phyloP scores from a whole-genome alignment of 2,329 filamentous ascomycete species.

The Aspergillus sp. region DNA sequence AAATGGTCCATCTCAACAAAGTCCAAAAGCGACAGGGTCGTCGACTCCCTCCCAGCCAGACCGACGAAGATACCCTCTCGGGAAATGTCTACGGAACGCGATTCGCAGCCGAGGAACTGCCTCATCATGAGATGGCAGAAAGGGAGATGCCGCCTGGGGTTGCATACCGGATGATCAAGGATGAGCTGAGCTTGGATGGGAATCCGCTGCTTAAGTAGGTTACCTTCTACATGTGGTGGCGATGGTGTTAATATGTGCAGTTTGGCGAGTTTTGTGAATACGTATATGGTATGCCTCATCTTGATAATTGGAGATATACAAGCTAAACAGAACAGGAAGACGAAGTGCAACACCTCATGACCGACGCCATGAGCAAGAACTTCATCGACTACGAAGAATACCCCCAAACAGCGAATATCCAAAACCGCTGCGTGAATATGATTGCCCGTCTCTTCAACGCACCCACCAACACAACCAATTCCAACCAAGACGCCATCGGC shows the following conservation, averaged over 20 bases:
- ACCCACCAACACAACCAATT: slow-evolving; percentile 46
- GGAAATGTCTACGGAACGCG: slow-evolving; percentile 80
- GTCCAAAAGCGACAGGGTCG: slow-evolving; percentile 25
- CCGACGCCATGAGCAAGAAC: slow-evolving; percentile 66
- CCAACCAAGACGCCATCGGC: slow-evolving; percentile 54
- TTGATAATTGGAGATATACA: neutral
- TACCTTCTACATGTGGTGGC: slow-evolving; percentile 5
- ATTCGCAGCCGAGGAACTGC: slow-evolving; percentile 76
- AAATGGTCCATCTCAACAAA: slow-evolving; percentile 34
- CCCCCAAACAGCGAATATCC: slow-evolving; percentile 56
- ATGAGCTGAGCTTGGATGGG: slow-evolving; percentile 62
- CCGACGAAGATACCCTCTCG: slow-evolving; percentile 48
- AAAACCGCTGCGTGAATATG: slow-evolving; percentile 65
- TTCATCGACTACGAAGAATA: slow-evolving; percentile 67
- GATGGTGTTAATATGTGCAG: neutral
- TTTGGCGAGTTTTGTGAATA: slow-evolving; percentile 58
- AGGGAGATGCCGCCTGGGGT: slow-evolving; percentile 75
- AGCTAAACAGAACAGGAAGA: slow-evolving; percentile 41
- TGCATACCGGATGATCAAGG: slow-evolving; percentile 61
- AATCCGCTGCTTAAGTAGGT: slow-evolving; percentile 63
- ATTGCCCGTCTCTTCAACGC: slow-evolving; percentile 61
- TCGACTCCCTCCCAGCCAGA: slow-evolving; percentile 28
- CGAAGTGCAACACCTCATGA: slow-evolving; percentile 60
- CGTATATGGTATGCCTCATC: slow-evolving; percentile 51
- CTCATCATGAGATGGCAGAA: slow-evolving; percentile 78